Evolutionary conservation across 352 stramenopile species (phyloP).

Genomic region (Phytophthora boehmeriae): DNA sequence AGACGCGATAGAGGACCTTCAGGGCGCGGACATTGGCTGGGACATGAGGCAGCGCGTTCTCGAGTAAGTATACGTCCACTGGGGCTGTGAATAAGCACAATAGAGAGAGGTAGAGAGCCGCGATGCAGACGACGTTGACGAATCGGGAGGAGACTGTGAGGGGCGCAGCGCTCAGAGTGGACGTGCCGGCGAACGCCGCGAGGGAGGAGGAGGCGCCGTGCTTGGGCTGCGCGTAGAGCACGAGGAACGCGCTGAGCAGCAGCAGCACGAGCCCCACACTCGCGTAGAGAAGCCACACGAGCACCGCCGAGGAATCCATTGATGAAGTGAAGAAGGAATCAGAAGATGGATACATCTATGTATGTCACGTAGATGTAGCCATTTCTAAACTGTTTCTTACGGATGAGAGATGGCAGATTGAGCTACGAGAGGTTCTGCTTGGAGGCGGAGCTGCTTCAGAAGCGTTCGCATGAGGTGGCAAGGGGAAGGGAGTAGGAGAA

Average conservation of each 20-base stretch:
- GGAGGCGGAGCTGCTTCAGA: constrained; percentile 52
- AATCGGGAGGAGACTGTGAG: constrained; percentile 73
- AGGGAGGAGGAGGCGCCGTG: constrained; percentile 55
- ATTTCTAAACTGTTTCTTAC: too few relatives aligned
- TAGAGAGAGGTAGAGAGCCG: constrained; percentile 72
- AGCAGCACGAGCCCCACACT: constrained; percentile 66
- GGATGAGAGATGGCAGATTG: constrained; percentile 40
- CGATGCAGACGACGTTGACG: constrained; percentile 70
- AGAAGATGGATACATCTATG: too few relatives aligned
- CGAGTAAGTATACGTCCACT: constrained; percentile 80
- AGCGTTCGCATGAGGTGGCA: constrained; percentile 38
- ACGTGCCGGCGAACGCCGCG: constrained; percentile 55
- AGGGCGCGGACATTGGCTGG: constrained; percentile 60
- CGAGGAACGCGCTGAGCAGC: constrained; percentile 50
- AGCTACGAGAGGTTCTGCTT: constrained; percentile 56
- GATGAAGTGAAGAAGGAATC: neutral
- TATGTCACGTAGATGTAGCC: too few relatives aligned
- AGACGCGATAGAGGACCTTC: constrained; percentile 71
- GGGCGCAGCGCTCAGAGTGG: constrained; percentile 61
- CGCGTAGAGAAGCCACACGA: constrained; percentile 73
- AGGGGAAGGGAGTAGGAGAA: constrained; percentile 3
- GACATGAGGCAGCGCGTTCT: constrained; percentile 69
- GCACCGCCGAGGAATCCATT: constrained; percentile 44
- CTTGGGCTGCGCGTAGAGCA: constrained; percentile 72
- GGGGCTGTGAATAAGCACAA: constrained; percentile 81